Percentiles rank a stretch among this genome's conserved stretches.
phyloP scores from a whole-genome alignment of 1,139 yeast species.

The Geotrichum australiense region DNA sequence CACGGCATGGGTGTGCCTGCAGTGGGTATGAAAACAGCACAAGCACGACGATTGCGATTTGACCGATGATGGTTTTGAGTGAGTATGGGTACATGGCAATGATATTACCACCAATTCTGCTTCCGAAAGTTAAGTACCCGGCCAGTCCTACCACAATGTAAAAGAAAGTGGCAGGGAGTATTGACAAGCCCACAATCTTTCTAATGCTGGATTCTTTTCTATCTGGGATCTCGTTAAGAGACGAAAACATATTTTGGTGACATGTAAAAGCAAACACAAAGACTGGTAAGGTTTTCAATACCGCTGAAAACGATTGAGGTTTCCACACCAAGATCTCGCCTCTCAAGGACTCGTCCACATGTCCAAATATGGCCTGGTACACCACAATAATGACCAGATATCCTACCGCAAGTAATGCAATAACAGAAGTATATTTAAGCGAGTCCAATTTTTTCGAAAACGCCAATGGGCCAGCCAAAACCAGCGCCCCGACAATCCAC shows the following conservation, averaged over 20 bases:
- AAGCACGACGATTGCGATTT: conserved; percentile 70
- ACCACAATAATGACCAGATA: conserved; percentile 72
- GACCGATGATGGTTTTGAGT: conserved; percentile 54
- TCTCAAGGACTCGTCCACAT: conserved; percentile 37
- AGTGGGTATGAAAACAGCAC: conserved; percentile 85
- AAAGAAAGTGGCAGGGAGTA: conserved; percentile 52
- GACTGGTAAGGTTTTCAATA: conserved; percentile 80
- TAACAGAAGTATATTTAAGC: conserved; percentile 72
- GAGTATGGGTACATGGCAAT: conserved; percentile 52
- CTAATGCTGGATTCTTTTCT: conserved; percentile 47
- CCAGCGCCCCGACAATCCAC: conserved; percentile 63
- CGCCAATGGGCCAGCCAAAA: conserved; percentile 66
- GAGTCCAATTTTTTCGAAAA: conserved; percentile 71
- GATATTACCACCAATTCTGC: conserved; percentile 70
- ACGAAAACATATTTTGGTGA: conserved; percentile 86
- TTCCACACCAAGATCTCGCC: conserved; percentile 50
- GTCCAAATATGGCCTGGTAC: conserved; percentile 47
- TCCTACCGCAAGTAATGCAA: conserved; percentile 77
- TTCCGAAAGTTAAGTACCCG: conserved; percentile 86
- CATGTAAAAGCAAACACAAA: conserved; percentile 93
- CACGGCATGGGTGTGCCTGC: conserved; percentile 88
- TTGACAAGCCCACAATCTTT: conserved; percentile 49
- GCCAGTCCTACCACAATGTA: conserved; percentile 65
- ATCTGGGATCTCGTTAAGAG: conserved; percentile 69
- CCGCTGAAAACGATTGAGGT: conserved; percentile 53